Evolutionary conservation across 192 early-diverging fungal genomes (phyloP), one percentile per base, ranked within the genome.

Genomic region (Dissophora ornata): DNA sequence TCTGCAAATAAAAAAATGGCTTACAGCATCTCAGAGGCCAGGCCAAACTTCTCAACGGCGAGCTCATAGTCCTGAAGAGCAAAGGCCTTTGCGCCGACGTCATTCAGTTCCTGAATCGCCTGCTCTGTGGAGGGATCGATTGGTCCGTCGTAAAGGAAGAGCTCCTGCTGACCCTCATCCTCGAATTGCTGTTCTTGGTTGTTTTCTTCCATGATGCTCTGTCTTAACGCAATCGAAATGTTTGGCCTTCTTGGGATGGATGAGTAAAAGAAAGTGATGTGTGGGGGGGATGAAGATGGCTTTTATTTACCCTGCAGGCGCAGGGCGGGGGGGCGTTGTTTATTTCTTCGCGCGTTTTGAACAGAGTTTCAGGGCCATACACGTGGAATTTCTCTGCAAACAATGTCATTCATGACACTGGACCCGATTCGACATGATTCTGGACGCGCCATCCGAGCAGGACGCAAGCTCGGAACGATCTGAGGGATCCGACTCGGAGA

Each of bases 21-120:
- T 71, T 80, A 89, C 89, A 89, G 84, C 46, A 90, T 67, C 29
- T 85, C 81, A 9, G 90, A 88, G 18, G 91, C 90, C 52, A 92
- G 81, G 21, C 89, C 91, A 79, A 92, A 87, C 67, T 83, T 82
- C 8, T 83, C 81, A 12, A 89, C 88, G 28, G 90, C 86, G 10
- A 81, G 62, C 53, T 90, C 90, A 69, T 88, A 92, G 45, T 91
- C 82, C 30, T 83, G 81, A 36, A 87, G 62, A 0, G 87, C 85
- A 57, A 88, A 91, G 18, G 89, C 87, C 19, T 86, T 84, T 1
- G 88, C 89, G 9, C 93, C 93, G 22, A 82, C 77, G 42, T 90
- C 90, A 25, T 87, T 85, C 46, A 92, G 69, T 51, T 63, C 60
- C 55, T 79, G 73, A 50, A 77, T 77, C 32, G 64, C 63, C 6